Base-by-base conservation (phyloP, 176 grass and related monocot genomes). In the Rhipidocladum racemiflorum region DNA sequence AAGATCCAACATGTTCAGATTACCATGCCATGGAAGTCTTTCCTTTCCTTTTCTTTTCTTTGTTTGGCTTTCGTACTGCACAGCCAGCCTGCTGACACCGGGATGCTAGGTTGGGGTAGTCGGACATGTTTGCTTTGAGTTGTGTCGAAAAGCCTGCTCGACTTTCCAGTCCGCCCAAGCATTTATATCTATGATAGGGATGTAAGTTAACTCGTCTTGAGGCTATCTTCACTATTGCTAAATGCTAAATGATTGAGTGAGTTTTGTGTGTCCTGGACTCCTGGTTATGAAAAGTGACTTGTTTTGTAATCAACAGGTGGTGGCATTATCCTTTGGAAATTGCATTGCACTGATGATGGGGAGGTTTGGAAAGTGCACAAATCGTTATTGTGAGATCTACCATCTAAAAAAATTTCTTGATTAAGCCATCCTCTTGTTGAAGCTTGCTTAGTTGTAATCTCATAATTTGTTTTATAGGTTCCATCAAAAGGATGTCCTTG, bases 401-500 rank as follows among this genome's bases (percentile, higher is more conserved):
- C 25, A 14, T 30, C 46, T 81, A 28, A 46, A 65, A 42, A 20
- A 65, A 8, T 5, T 85, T 59, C 32, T 74, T 17, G 17, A 81
- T 49, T 20, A 12, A 75, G 14, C 36, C 23, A 15, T 40, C 25
- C 24, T 86, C 20, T 75, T 84, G 60, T 84, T 29, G 9, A 56
- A 29, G 28, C 8, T 38, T 65, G 35, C 64, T 85, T 23, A 63
- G 16, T 51, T 8, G 20, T 51, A 27, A 65, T 75, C 46, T 56
- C 48, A 20, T 64, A 16, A 29, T 48, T 79, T 87, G 42, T 74
- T 61, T 84, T 42, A n/a, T 61, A 99, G 96, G 59, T 98, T 95
- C 90, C 95, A 98, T 85, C 85, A 88, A 56, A 97, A 94, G 83
- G 96, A 98, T 48, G 90, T 98, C 77, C 96, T 98, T 83, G 96